Conservation (phyloP, 495 filamentous ascomycete genomes). For the Aspergillus olivimuriae region DNA sequence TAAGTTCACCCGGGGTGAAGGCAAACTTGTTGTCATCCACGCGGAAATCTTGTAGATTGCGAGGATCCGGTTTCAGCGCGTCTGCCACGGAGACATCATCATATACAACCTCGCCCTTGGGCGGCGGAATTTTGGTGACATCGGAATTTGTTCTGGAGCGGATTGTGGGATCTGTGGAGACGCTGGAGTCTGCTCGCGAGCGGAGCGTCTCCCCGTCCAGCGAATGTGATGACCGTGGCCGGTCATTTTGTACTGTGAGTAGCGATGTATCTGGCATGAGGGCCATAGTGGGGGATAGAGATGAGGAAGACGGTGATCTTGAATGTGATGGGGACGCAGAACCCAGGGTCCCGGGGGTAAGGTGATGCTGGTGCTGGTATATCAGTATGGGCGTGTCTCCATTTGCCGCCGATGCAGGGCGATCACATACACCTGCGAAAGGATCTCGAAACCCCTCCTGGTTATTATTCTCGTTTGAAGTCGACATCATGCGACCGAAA, state of each 20-base stretch:
- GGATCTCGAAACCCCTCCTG: conserved; percentile 9
- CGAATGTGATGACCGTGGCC: conserved; percentile 33
- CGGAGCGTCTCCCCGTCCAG: conserved; percentile 47
- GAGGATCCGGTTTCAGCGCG: conserved; percentile 61
- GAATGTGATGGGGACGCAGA: no score
- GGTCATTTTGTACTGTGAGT: conserved; percentile 27
- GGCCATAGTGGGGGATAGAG: conserved; percentile 22
- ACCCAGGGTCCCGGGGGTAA: no score
- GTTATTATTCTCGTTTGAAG: conserved; percentile 7
- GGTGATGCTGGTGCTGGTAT: conserved; percentile 1
- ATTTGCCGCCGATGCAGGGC: background rate
- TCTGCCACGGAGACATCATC: conserved; percentile 44
- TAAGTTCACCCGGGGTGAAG: conserved; percentile 62
- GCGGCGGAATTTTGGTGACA: conserved; percentile 19
- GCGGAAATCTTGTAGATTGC: conserved; percentile 56
- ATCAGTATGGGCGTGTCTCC: conserved; percentile 3
- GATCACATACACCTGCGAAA: conserved; percentile 11
- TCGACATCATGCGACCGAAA: conserved; percentile 13
- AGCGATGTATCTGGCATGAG: conserved; percentile 17
- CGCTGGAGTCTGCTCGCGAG: conserved; percentile 40
- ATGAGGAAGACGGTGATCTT: conserved; percentile 19
- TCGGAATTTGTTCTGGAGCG: conserved; percentile 40
- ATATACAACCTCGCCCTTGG: conserved; percentile 24
- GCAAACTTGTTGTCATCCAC: conserved; percentile 65
- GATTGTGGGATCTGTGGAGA: conserved; percentile 34